These are phyloP conservation scores for Termitomyces eurrhizus DNA, from an alignment of 768 basidiomycete genomes.

Conservation along the genomic window DNA sequence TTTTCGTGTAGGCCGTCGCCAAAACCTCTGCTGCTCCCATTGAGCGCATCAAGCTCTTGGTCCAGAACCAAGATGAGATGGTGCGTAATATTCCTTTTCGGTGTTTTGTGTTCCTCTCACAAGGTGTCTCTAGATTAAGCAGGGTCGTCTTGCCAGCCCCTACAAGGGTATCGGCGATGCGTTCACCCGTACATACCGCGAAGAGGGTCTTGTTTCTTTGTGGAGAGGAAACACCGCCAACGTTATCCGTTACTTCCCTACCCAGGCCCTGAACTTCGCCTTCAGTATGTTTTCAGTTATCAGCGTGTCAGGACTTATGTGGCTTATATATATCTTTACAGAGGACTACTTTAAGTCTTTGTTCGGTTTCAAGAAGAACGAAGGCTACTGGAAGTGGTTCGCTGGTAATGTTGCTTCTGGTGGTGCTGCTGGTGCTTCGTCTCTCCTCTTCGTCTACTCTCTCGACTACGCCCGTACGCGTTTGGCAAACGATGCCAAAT, in stretches of 20 bases:
- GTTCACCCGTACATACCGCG: conserved; percentile 86
- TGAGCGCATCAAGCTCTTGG: conserved; percentile 98
- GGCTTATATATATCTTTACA: conserved; percentile 25
- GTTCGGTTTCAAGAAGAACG: conserved; percentile 97
- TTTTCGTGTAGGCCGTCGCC: conserved; percentile 73
- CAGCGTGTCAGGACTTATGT: neutral
- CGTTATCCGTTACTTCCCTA: conserved; percentile 99
- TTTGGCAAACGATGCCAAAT: conserved; percentile 97
- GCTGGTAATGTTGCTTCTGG: conserved; percentile 97
- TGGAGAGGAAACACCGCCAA: conserved; percentile 99
- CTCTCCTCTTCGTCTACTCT: conserved; percentile 98
- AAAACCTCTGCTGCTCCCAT: conserved; percentile 99
- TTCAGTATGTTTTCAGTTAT: conserved; percentile 71
- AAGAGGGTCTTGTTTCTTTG: conserved; percentile 92
- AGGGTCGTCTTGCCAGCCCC: conserved; percentile 92
- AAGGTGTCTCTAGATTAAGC: conserved; percentile 79
- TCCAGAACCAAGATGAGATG: conserved; percentile 99
- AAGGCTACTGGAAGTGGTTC: conserved; percentile 99
- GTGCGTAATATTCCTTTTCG: conserved; percentile 31
- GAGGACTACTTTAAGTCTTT: conserved; percentile 99
- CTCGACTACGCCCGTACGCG: conserved; percentile 99
- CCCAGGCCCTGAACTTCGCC: conserved; percentile 99
- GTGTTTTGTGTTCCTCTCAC: conserved; percentile 21
- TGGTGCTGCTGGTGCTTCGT: conserved; percentile 99
- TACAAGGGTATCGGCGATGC: conserved; percentile 98